These are phyloP conservation scores for Schizonepeta tenuifolia DNA, from an alignment of 257 asterid species.

Conservation along the genomic window DNA sequence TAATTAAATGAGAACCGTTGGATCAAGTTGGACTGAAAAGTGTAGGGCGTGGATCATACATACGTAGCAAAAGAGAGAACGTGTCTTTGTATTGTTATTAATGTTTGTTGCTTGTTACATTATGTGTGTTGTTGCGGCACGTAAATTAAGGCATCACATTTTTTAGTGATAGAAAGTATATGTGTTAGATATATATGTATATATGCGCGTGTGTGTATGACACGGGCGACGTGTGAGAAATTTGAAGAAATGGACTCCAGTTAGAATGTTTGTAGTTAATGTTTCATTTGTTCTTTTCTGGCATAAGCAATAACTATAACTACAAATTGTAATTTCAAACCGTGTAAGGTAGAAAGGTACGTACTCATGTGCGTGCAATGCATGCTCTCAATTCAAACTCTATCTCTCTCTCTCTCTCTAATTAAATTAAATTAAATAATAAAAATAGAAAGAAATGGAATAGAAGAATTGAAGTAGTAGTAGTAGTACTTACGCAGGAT, in stretches of 20 bases:
- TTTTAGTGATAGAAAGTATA: background rate
- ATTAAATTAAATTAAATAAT: no score
- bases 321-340: background rate
- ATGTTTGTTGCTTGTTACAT: constrained; percentile 20
- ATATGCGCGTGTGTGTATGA: no score
- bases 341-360: constrained; percentile 28
- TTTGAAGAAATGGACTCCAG: background rate
- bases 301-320: no score
- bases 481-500: constrained; percentile 66
- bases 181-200: no score
- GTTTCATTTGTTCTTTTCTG: background rate
- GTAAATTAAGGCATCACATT: background rate
- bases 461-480: background rate
- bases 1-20: background rate
- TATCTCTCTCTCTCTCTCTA: background rate
- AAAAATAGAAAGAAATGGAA: background rate
- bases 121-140: constrained; percentile 1
- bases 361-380: constrained; percentile 9
- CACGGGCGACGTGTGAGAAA: constrained; percentile 1
- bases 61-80: background rate
- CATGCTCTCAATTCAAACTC: constrained; percentile 8
- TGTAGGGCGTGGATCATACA: background rate
- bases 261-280: background rate
- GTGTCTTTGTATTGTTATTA: background rate
- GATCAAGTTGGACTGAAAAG: background rate